Evolutionary conservation across 495 filamentous ascomycete species (phyloP), one percentile per base, ranked within the genome.

Genomic region (Aspergillus cavernicola): DNA sequence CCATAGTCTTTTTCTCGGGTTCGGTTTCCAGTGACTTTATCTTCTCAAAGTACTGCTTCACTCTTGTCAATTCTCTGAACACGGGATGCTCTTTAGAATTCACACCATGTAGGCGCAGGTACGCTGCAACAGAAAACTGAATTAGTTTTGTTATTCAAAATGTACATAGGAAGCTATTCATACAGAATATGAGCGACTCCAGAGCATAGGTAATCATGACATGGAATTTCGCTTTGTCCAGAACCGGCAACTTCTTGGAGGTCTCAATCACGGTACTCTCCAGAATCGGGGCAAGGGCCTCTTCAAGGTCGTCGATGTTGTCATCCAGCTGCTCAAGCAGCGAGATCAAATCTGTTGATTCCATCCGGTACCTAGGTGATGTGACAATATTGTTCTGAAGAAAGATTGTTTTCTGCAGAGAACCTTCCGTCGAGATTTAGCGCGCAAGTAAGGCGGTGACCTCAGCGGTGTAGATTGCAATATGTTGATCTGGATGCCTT

Each of bases 161-260:
- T 15, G 26, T 33, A 13, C 12, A 9, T n/a, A n/a, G 16, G 24
- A 29, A 26, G 18, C 18, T 28, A 20, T 3, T 66, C 83, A 52
- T 69, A 95, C 89, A 92, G 69, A 95, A 97, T 18, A 97, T 67
- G 12, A 96, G 72, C n/a, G 90, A 95, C 57, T 97, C 91, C 44
- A 98, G 83, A 0, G 91, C 81, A 66, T 97, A 97, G 0, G 89
- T 85, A 39, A 83, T 72, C 26, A 93, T 68, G 15, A 95, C 85
- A 61, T 93, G 88, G 51, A 96, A 83, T 71, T 96, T 95, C 16
- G 93, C 92, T 67, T 89, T 93, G 75, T 98, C 93, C 50, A 97
- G 74, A 9, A 98, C 77, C 1, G 95, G 91, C 28, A 98, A 74
- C 66, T 89, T 93, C 50, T 79, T 83, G 6, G 89, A 82, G 8